Evolutionary conservation across 768 basidiomycete species (phyloP), one percentile per base, ranked within the genome.

Genomic region (Suillus clintonianus): DNA sequence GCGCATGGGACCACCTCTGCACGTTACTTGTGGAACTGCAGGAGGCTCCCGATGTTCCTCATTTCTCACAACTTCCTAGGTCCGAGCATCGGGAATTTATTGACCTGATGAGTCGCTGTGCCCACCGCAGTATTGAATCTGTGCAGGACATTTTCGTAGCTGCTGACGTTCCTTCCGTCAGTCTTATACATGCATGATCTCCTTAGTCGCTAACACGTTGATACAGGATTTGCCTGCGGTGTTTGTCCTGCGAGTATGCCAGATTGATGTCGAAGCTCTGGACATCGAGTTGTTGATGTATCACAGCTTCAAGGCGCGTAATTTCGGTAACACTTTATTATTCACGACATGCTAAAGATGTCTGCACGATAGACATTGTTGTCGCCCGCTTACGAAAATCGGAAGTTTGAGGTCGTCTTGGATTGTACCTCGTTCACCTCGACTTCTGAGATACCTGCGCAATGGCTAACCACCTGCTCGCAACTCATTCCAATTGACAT

Each of bases 1-100:
- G 85, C n/a, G 87, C 91, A 1, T 95, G 94, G 94, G 90, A 94
- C 68, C 83, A 83, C 17, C 80, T 95, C 34, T 94, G 93, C 69
- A 86, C 86, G 36, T 80, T 91, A 17, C 82, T 95, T 3, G 91
- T 94, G 15, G 93, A 95, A 66, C 83, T 92, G 36, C 89, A 89
- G 27, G 82, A 86, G 36, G 88, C 87, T 7, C 75, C 89, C 30
- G 89, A 90, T 64, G 83, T 86, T 8, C 91, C 93, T 1, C 81
- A 80, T 56, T 77, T 86, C n/a, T 87, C 91, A 0, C 69, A 69
- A 1, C 66, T 80, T 22, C 68, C 78, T 32, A 84, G 83, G 22
- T 65, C 71, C 0, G 80, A 86, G 11, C 91, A 93, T 72, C 78
- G 78, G 22, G 89, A 88, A 64, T 94, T 87, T 71, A 74, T 85